Conservation (phyloP, 2,329 filamentous ascomycete species). For the Grosmannia serpens region DNA sequence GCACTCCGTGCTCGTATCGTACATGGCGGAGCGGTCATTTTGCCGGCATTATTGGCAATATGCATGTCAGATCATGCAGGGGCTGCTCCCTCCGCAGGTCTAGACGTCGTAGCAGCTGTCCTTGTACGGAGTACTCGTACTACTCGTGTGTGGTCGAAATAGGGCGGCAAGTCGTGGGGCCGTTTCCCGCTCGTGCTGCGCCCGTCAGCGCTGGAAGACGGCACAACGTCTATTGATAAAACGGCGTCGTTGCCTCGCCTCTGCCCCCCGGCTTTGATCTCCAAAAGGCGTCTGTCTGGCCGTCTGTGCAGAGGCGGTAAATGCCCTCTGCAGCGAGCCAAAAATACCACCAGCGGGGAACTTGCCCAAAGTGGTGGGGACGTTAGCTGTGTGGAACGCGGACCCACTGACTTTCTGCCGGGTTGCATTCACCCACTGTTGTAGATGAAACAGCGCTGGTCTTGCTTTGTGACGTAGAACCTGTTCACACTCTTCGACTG, state of each 20-base stretch:
- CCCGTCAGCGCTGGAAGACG: not conserved
- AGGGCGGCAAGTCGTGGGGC: too few relatives aligned
- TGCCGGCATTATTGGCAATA: not conserved
- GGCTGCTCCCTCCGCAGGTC: not conserved
- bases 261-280: not conserved
- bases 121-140: not conserved
- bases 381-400: not conserved
- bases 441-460: slow-evolving; percentile 8
- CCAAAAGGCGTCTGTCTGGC: not conserved
- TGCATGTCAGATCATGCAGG: not conserved
- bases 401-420: slow-evolving; percentile 8
- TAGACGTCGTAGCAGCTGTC: not conserved
- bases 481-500: too few relatives aligned
- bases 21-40: slow-evolving; percentile 6
- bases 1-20: too few relatives aligned
- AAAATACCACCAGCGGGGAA: slow-evolving; percentile 1
- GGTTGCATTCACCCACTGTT: slow-evolving; percentile 4
- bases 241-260: not conserved
- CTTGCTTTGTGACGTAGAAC: not conserved
- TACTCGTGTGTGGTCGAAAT: too few relatives aligned
- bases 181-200: not conserved
- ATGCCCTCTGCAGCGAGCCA: not conserved
- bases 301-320: not conserved
- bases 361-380: not conserved
- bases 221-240: not conserved